Evolutionary conservation across 805 yeast species (phyloP).

Genomic region (Candida coquimbonensis): DNA sequence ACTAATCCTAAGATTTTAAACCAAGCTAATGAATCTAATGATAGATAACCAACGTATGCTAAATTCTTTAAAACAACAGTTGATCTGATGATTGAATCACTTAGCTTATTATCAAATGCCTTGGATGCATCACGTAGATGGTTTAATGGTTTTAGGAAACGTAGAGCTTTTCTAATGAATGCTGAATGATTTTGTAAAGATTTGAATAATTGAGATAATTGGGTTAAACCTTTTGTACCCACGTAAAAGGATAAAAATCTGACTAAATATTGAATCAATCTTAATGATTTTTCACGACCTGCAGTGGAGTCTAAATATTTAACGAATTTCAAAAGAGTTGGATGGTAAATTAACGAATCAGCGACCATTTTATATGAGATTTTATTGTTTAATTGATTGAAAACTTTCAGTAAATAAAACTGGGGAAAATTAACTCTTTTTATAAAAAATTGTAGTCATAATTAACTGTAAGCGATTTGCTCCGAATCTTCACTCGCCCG

Average conservation of each 20-base stretch:
- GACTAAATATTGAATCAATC: slow-evolving; percentile 74
- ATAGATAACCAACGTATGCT: slow-evolving; percentile 55
- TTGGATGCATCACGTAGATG: slow-evolving; percentile 64
- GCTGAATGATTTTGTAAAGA: slow-evolving; percentile 57
- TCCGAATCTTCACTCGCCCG: not conserved
- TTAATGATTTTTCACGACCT: slow-evolving; percentile 76
- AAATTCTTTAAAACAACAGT: slow-evolving; percentile 50
- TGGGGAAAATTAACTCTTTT: not conserved
- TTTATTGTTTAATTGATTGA: not conserved
- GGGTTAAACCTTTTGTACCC: slow-evolving; percentile 48
- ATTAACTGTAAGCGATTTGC: not conserved
- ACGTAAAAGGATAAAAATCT: slow-evolving; percentile 63
- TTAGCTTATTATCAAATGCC: slow-evolving; percentile 62
- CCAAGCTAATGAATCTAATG: slow-evolving; percentile 59
- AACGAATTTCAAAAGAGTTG: slow-evolving; percentile 54
- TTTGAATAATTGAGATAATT: slow-evolving; percentile 41
- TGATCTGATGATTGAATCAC: slow-evolving; percentile 49
- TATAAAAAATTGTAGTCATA: not conserved
- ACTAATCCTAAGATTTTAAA: slow-evolving; percentile 47
- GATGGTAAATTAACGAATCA: slow-evolving; percentile 68
- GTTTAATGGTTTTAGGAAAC: slow-evolving; percentile 75
- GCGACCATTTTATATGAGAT: slow-evolving; percentile 41
- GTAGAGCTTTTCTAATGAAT: slow-evolving; percentile 71
- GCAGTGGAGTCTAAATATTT: slow-evolving; percentile 59
- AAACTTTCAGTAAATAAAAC: not conserved